Percentiles rank a stretch among this genome's conserved stretches.
These are phyloP conservation scores for Protea cynaroides DNA, from an alignment of 164 flowering plant genomes.

Conservation along the genomic window DNA sequence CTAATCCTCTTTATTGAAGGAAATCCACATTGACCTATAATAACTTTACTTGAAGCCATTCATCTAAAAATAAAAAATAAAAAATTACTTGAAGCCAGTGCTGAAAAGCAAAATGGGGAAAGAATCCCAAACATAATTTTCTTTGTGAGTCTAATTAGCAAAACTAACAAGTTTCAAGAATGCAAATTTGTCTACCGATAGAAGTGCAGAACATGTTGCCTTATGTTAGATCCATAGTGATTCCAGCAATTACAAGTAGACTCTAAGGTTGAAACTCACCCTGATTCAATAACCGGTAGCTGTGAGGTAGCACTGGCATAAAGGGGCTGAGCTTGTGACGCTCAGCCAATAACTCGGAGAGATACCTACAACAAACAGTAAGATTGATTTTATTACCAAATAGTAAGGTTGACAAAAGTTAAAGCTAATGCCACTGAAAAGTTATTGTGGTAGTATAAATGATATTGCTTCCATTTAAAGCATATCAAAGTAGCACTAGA, in stretches of 20 bases:
- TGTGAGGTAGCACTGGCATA: constrained; percentile 65
- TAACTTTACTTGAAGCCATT: too few species aligned
- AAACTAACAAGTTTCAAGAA: not conserved
- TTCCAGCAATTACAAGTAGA: not conserved
- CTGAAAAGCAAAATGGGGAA: not conserved
- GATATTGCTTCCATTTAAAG: not conserved
- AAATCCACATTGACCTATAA: not conserved
- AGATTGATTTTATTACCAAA: not conserved
- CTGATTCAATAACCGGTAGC: constrained; percentile 74
- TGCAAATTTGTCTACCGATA: not conserved
- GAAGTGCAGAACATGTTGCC: not conserved
- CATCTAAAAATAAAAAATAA: too few species aligned
- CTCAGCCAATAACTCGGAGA: constrained; percentile 74
- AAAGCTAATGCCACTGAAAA: not conserved
- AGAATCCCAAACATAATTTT: not conserved
- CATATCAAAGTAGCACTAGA: not conserved
- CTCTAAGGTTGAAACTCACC: constrained; percentile 47
- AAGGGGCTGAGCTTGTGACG: constrained; percentile 80
- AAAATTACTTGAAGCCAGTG: not conserved
- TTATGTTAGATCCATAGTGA: not conserved
- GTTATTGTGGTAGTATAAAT: not conserved
- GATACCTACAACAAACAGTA: constrained; percentile 48
- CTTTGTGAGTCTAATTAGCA: not conserved
- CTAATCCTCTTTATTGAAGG: not conserved
- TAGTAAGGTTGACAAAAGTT: not conserved